Evolutionary conservation across 208 protist genomes (phyloP).

Genomic region (Tritrichomonas musculus): DNA sequence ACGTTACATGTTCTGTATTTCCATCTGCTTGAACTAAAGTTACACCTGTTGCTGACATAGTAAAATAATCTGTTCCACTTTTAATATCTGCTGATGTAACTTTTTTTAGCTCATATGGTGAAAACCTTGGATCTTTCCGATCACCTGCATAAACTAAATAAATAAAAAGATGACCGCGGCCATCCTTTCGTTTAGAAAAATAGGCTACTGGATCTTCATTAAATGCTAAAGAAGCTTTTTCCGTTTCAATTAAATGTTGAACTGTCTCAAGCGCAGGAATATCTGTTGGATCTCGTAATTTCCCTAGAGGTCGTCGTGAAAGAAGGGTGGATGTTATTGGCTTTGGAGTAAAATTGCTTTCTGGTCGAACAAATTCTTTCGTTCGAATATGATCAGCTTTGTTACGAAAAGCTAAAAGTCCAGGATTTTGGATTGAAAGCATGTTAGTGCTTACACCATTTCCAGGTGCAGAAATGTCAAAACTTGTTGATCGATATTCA

Average conservation of each 20-base stretch:
- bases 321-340: background rate
- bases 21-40: background rate
- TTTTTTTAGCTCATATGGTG: conserved; percentile 20
- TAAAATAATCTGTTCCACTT: background rate
- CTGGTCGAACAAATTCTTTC: background rate
- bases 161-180: conserved; percentile 1
- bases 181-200: conserved; percentile 24
- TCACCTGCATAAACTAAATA: background rate
- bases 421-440: background rate
- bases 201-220: background rate
- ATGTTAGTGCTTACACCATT: background rate
- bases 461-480: background rate
- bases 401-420: conserved; percentile 4
- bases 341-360: background rate
- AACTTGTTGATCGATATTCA: background rate
- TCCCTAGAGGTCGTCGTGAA: too few relatives aligned
- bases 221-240: background rate
- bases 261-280: background rate
- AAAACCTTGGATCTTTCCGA: background rate
- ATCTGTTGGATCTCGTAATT: background rate
- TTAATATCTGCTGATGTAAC: background rate
- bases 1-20: background rate
- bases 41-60: conserved; percentile 19
- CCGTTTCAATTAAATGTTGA: background rate
- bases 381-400: background rate